These are phyloP conservation scores for Triticum timopheevii DNA, from an alignment of 176 grass and related monocot genomes.

Conservation along the genomic window DNA sequence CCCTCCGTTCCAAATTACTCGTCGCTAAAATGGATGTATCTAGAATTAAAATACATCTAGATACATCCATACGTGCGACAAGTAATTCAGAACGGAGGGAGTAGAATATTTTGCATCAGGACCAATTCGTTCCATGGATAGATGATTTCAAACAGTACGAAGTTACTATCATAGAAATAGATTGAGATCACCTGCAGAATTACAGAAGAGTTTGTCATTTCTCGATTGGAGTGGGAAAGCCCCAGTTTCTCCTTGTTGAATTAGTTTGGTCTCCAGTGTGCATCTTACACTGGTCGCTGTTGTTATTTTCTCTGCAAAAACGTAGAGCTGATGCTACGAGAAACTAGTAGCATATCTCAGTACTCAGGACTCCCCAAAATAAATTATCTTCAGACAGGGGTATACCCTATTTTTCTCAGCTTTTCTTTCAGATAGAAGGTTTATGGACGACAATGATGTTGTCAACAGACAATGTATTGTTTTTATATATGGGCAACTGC, in stretches of 20 bases:
- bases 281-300: background rate
- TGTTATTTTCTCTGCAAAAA: slow-evolving; percentile 7
- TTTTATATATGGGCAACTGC: background rate
- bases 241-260: background rate
- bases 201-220: background rate
- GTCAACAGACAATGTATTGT: background rate
- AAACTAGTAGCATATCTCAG: background rate
- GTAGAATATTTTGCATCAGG: slow-evolving; percentile 58
- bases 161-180: slow-evolving; percentile 14
- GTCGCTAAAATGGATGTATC: too few relatives aligned
- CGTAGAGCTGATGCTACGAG: background rate
- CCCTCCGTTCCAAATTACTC: too few relatives aligned
- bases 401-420: too few relatives aligned
- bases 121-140: slow-evolving; percentile 59
- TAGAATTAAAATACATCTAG: too few relatives aligned
- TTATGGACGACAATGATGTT: background rate
- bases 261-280: background rate
- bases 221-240: background rate
- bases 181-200: background rate
- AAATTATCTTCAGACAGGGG: too few relatives aligned
- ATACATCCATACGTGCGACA: too few relatives aligned
- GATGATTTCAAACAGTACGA: slow-evolving; percentile 32
- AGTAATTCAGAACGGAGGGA: too few relatives aligned
- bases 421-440: background rate
- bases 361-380: too few relatives aligned